A percentile compares a stretch with the other conserved stretches of the same genome.
phyloP scores from a whole-genome alignment of 257 asterid species.

The Thymus quinquecostatus region DNA sequence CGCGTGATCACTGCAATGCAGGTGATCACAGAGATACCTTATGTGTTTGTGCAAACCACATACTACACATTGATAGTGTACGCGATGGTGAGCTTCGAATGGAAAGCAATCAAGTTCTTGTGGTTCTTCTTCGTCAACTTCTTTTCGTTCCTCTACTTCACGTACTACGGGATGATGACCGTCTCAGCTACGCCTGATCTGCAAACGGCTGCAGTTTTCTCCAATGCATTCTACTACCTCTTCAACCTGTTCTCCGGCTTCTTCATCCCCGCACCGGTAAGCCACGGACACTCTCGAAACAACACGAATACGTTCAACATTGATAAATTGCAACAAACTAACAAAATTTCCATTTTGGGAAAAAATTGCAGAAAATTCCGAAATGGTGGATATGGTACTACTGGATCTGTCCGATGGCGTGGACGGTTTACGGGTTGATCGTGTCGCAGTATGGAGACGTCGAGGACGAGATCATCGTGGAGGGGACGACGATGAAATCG shows the following conservation, averaged over 20 bases:
- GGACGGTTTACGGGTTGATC: slow-evolving; percentile 68
- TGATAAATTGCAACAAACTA: neutral
- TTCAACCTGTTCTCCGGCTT: slow-evolving; percentile 68
- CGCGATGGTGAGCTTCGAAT: slow-evolving; percentile 55
- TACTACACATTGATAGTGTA: slow-evolving; percentile 55
- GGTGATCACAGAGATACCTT: slow-evolving; percentile 59
- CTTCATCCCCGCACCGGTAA: slow-evolving; percentile 68
- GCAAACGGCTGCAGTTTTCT: slow-evolving; percentile 52
- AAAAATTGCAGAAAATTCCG: slow-evolving; percentile 61
- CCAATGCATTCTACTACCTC: slow-evolving; percentile 57
- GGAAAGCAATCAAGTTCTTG: slow-evolving; percentile 52
- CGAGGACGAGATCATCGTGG: slow-evolving; percentile 39
- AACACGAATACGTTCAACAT: neutral
- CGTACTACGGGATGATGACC: slow-evolving; percentile 67
- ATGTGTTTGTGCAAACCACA: slow-evolving; percentile 49
- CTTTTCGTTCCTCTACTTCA: slow-evolving; percentile 59
- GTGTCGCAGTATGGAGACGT: slow-evolving; percentile 63
- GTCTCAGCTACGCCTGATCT: slow-evolving; percentile 63
- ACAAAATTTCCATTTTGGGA: neutral
- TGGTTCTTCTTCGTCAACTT: slow-evolving; percentile 63
- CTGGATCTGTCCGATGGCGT: slow-evolving; percentile 73
- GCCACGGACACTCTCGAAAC: slow-evolving; percentile 3
- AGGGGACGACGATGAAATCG: slow-evolving; percentile 29
- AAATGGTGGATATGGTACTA: slow-evolving; percentile 83
- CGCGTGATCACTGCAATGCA: slow-evolving; percentile 22